These are phyloP conservation scores for Areca catechu DNA, from an alignment of 176 grass and related monocot species.

Conservation along the genomic window DNA sequence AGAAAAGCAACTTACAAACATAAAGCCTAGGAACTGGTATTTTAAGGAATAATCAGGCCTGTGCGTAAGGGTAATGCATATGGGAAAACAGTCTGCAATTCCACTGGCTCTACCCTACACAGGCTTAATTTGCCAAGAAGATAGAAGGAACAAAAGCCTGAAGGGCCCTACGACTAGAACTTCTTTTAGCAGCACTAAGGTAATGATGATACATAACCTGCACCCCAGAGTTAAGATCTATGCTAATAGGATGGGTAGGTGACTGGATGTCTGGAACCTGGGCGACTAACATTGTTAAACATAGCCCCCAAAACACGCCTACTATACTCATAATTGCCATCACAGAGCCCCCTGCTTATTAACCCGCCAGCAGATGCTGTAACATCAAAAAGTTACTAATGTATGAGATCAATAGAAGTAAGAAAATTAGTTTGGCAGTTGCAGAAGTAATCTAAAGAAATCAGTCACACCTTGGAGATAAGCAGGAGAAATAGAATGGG, in stretches of 20 bases:
- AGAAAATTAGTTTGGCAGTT: slow-evolving; percentile 5
- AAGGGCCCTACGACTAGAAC: no score
- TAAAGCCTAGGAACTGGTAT: no score
- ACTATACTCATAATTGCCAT: slow-evolving; percentile 63
- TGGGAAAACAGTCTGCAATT: no score
- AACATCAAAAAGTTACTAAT: slow-evolving; percentile 22
- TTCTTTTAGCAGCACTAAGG: no score
- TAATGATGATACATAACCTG: no score
- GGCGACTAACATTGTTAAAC: slow-evolving; percentile 49
- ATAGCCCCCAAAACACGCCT: slow-evolving; percentile 67
- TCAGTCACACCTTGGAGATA: slow-evolving; percentile 33
- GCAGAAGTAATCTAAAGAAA: slow-evolving; percentile 24
- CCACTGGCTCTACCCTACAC: no score
- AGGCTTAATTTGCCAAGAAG: no score
- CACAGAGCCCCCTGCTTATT: slow-evolving; percentile 36
- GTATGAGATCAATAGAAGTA: slow-evolving; percentile 13
- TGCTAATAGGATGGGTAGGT: slow-evolving; percentile 39
- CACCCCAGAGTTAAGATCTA: not conserved
- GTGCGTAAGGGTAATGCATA: no score
- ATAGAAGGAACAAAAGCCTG: no score
- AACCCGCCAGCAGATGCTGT: slow-evolving; percentile 51
- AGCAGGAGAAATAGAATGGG: slow-evolving; percentile 25
- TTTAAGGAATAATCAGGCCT: no score
- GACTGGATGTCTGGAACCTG: slow-evolving; percentile 29
- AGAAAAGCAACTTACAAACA: no score